Conservation (phyloP, 2,329 filamentous ascomycete species). For the Bipolaris bicolor region DNA sequence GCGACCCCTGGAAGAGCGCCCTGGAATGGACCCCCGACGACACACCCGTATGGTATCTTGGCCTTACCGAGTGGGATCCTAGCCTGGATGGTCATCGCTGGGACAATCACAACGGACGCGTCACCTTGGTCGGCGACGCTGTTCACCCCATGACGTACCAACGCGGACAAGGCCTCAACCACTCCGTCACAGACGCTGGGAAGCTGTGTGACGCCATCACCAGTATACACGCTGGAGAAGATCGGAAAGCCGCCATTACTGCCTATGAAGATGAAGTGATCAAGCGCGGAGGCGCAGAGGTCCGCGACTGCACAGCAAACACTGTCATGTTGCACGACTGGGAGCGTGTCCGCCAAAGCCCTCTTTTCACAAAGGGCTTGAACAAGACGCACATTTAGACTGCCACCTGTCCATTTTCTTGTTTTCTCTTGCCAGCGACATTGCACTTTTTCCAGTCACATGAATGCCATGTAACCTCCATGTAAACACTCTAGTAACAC, state of each 20-base stretch:
- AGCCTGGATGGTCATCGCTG: conserved; percentile 36
- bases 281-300: conserved; percentile 41
- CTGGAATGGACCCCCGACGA: conserved; percentile 45
- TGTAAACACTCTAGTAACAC: too few relatives aligned
- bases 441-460: not conserved
- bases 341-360: conserved; percentile 44
- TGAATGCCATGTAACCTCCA: too few relatives aligned
- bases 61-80: conserved; percentile 48
- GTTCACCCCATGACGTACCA: conserved; percentile 53
- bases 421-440: too few relatives aligned
- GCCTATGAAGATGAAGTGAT: conserved; percentile 56
- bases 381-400: not conserved
- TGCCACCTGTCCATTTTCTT: too few relatives aligned
- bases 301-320: conserved; percentile 41
- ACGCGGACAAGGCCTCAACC: conserved; percentile 58
- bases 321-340: conserved; percentile 47
- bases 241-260: conserved; percentile 40
- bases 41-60: conserved; percentile 42
- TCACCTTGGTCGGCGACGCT: conserved; percentile 51
- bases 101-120: conserved; percentile 43
- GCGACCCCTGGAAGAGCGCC: conserved; percentile 54
- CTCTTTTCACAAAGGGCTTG: conserved; percentile 44
- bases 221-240: conserved; percentile 27
- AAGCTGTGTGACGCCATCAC: conserved; percentile 47
- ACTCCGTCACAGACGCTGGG: conserved; percentile 53